Conservation (phyloP, 2,329 filamentous ascomycete species). For the Fusarium xylarioides region DNA sequence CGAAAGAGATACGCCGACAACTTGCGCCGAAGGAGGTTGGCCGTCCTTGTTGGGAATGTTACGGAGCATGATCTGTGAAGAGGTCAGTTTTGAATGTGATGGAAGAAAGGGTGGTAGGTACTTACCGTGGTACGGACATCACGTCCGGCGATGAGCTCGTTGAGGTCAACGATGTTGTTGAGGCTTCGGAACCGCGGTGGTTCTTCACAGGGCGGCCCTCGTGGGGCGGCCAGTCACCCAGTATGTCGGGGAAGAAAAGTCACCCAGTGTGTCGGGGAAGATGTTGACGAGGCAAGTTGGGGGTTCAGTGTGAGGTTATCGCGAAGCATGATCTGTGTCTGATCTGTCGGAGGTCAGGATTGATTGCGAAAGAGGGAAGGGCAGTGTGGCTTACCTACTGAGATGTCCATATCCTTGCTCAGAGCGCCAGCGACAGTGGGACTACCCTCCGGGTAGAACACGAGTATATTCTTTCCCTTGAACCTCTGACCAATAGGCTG, state of each 20-base stretch:
- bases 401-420: background rate
- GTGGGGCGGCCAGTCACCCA: background rate
- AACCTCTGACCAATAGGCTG: background rate
- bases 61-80: constrained; percentile 71
- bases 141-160: constrained; percentile 58
- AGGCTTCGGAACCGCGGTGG: background rate
- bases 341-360: constrained; percentile 61
- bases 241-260: background rate
- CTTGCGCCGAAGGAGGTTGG: constrained; percentile 76
- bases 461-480: background rate
- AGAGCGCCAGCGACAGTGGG: background rate
- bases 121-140: constrained; percentile 79
- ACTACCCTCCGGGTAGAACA: background rate
- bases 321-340: constrained; percentile 60
- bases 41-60: constrained; percentile 94
- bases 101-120: constrained; percentile 6
- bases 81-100: background rate
- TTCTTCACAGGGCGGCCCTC: background rate
- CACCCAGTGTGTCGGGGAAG: background rate
- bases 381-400: constrained; percentile 55
- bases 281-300: background rate
- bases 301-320: background rate
- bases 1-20: constrained; percentile 77
- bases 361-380: background rate
- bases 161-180: background rate